Percentiles rank a stretch among this genome's conserved stretches.
phyloP scores from a whole-genome alignment of 176 grass and related monocot species.

The Otatea glauca region DNA sequence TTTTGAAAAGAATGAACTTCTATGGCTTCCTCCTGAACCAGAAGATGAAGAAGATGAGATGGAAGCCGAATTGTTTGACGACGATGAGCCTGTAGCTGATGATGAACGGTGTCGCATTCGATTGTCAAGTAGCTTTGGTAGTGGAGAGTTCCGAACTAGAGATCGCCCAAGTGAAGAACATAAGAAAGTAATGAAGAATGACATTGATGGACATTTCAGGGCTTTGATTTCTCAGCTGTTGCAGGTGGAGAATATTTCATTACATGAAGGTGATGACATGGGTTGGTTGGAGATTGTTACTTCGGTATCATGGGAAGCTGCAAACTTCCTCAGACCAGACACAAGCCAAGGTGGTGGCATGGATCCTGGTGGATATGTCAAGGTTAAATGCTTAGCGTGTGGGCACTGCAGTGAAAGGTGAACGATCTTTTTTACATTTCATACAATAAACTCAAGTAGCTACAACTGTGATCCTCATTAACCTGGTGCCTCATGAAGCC shows the following conservation, averaged over 20 bases:
- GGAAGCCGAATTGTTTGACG: constrained; percentile 51
- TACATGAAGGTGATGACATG: constrained; percentile 60
- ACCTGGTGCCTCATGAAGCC: background rate
- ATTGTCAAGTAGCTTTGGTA: constrained; percentile 77
- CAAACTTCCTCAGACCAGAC: constrained; percentile 88
- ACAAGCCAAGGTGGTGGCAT: constrained; percentile 73
- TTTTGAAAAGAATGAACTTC: constrained; percentile 77
- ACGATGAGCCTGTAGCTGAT: constrained; percentile 47
- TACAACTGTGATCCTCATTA: constrained; percentile 21
- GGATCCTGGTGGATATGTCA: constrained; percentile 94
- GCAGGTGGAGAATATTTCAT: constrained; percentile 74
- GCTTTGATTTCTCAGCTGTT: constrained; percentile 86
- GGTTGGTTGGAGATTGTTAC: constrained; percentile 95
- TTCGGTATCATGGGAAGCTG: constrained; percentile 85
- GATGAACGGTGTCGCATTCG: constrained; percentile 45
- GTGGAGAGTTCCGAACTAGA: constrained; percentile 61
- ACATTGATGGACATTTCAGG: constrained; percentile 86
- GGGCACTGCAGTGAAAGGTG: constrained; percentile 87
- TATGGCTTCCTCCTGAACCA: constrained; percentile 93
- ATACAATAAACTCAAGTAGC: constrained; percentile 24
- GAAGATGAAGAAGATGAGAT: constrained; percentile 82
- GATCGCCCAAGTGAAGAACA: constrained; percentile 71
- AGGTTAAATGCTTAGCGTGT: constrained; percentile 90
- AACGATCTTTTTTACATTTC: constrained; percentile 37
- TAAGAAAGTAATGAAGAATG: constrained; percentile 81